A percentile compares a stretch with the other conserved stretches of the same genome.
phyloP scores from a whole-genome alignment of 495 filamentous ascomycete species.

The Xanthoparmelia taractica region DNA sequence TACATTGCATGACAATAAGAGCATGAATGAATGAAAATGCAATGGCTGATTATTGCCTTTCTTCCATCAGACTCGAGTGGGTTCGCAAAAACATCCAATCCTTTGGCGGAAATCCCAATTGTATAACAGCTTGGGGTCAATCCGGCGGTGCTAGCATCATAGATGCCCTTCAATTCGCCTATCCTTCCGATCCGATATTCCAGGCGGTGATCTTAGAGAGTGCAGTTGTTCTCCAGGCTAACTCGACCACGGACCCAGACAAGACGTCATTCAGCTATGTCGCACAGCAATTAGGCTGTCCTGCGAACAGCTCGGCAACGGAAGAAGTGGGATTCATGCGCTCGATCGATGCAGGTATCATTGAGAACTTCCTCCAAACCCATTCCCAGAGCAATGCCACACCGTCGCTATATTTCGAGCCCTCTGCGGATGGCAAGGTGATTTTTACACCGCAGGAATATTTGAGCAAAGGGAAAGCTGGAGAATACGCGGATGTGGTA shows the following conservation, averaged over 20 bases:
- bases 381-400: slow-evolving; percentile 16
- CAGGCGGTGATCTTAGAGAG: slow-evolving; percentile 24
- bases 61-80: slow-evolving; percentile 60
- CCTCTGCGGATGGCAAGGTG: slow-evolving; percentile 1
- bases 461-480: slow-evolving; percentile 9
- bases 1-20: slow-evolving; percentile 3
- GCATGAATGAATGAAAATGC: slow-evolving; percentile 5
- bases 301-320: slow-evolving; percentile 28
- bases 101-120: slow-evolving; percentile 57
- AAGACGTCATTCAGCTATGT: slow-evolving; percentile 36
- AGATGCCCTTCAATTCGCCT: slow-evolving; percentile 5
- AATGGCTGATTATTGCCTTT: slow-evolving; percentile 44
- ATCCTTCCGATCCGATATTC: slow-evolving; percentile 9
- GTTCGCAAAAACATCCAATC: slow-evolving; percentile 46
- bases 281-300: slow-evolving; percentile 39
- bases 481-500: slow-evolving; percentile 11
- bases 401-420: slow-evolving; percentile 5
- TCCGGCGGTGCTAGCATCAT: slow-evolving; percentile 30
- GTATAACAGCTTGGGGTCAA: slow-evolving; percentile 41
- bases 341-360: slow-evolving; percentile 31
- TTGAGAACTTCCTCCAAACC: slow-evolving; percentile 34
- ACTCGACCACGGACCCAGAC: slow-evolving; percentile 21
- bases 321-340: slow-evolving; percentile 46
- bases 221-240: slow-evolving; percentile 13
- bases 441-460: slow-evolving; percentile 8